Conservation (phyloP, 768 basidiomycete genomes). For the Pleurotus sapidus region DNA sequence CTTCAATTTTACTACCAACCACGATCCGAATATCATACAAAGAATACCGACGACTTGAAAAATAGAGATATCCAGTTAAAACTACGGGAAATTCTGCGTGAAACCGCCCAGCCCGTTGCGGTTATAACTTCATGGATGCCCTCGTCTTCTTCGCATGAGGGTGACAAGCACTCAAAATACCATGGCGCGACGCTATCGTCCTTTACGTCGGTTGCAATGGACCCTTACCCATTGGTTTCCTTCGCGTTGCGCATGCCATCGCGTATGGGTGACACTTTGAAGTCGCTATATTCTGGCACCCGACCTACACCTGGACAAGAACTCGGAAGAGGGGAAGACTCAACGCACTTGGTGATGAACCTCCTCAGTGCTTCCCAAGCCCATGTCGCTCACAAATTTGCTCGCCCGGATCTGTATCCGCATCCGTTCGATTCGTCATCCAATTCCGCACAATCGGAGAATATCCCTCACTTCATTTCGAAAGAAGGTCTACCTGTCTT, state of each 20-base stretch:
- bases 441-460: too few species aligned
- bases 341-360: constrained; percentile 71
- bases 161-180: constrained; percentile 28
- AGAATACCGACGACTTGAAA: too few species aligned
- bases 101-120: constrained; percentile 82
- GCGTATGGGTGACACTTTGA: constrained; percentile 70
- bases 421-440: constrained; percentile 42
- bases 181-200: constrained; percentile 95
- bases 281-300: constrained; percentile 7
- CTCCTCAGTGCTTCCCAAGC: constrained; percentile 71
- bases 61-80: background rate
- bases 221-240: constrained; percentile 82
- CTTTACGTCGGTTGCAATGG: constrained; percentile 88
- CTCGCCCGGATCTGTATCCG: constrained; percentile 66
- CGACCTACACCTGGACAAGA: too few species aligned
- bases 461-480: constrained; percentile 37
- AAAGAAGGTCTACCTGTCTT: constrained; percentile 60
- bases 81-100: constrained; percentile 63
- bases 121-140: constrained; percentile 75
- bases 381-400: constrained; percentile 63
- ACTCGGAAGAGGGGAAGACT: background rate
- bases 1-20: too few species aligned
- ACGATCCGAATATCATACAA: too few species aligned
- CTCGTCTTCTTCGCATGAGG: constrained; percentile 6
- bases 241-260: constrained; percentile 92